A percentile compares a stretch with the other conserved stretches of the same genome.
Conservation (phyloP, 2,329 filamentous ascomycete genomes). For the Verticillium tricorpus region DNA sequence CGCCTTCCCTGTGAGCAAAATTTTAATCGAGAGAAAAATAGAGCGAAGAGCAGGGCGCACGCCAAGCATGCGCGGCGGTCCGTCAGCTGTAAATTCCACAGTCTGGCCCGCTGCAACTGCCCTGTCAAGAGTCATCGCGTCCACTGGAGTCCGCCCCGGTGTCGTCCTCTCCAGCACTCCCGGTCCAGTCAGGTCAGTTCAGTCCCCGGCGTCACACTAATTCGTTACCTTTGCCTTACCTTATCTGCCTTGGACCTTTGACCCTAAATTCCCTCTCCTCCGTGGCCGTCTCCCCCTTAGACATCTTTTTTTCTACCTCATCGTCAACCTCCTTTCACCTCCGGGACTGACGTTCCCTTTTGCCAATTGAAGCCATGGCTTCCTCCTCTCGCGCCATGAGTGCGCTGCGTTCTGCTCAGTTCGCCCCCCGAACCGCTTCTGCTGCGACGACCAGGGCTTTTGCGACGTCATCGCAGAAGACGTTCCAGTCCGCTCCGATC, state of each 20-base stretch:
- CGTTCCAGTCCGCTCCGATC: constrained; percentile 2
- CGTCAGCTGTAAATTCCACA: neutral
- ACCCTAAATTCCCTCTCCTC: constrained; percentile 8
- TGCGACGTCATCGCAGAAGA: constrained; percentile 24
- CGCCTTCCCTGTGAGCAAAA: neutral
- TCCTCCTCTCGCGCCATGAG: constrained; percentile 38
- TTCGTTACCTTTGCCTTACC: neutral
- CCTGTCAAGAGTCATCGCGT: neutral
- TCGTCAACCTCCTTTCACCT: neutral
- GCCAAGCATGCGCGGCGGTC: neutral
- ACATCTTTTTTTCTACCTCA: constrained; percentile 6
- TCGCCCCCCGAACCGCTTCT: constrained; percentile 20
- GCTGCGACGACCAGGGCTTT: constrained; percentile 24
- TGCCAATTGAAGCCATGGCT: constrained; percentile 34
- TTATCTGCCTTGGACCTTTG: constrained; percentile 1
- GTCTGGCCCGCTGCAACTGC: neutral
- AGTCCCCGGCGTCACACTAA: constrained; percentile 9
- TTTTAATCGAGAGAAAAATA: neutral
- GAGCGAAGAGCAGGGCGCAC: neutral
- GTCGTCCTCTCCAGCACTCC: neutral
- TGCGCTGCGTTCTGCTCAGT: constrained; percentile 22
- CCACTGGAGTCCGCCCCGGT: neutral
- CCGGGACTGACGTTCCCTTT: constrained; percentile 7
- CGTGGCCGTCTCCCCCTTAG: constrained; percentile 5
- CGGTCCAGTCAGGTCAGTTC: constrained; percentile 1